These are phyloP conservation scores for Phytophthora pisi DNA, from an alignment of 352 stramenopile genomes.

Conservation along the genomic window DNA sequence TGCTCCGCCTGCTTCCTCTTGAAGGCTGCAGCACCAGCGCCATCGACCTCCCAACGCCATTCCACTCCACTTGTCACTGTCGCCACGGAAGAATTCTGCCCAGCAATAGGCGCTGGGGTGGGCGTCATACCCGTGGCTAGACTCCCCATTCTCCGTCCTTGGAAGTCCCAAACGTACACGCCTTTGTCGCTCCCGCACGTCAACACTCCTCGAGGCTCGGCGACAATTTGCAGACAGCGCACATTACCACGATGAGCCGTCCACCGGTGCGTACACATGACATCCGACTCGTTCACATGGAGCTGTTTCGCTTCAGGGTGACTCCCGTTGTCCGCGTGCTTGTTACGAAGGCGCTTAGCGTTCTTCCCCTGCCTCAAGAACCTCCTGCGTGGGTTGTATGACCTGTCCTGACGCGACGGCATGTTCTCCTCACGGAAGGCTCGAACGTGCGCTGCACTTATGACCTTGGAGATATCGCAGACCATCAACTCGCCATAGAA, in stretches of 20 bases:
- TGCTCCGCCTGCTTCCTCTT: constrained; percentile 60
- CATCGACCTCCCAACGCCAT: constrained; percentile 66
- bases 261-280: constrained; percentile 56
- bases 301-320: constrained; percentile 19
- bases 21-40: constrained; percentile 28
- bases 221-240: constrained; percentile 55
- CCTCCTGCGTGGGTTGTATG: constrained; percentile 74
- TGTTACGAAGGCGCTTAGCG: constrained; percentile 55
- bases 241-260: constrained; percentile 60
- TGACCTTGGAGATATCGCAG: constrained; percentile 59
- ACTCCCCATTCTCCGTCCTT: constrained; percentile 46
- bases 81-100: neutral
- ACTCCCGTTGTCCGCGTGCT: constrained; percentile 16
- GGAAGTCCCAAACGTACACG: constrained; percentile 63
- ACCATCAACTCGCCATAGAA: constrained; percentile 55
- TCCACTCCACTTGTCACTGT: neutral
- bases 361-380: constrained; percentile 75
- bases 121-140: constrained; percentile 26
- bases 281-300: constrained; percentile 37
- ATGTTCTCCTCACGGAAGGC: constrained; percentile 67
- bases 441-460: constrained; percentile 43
- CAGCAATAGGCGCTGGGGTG: constrained; percentile 1
- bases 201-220: constrained; percentile 60
- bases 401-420: constrained; percentile 53
- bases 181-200: constrained; percentile 73